Evolutionary conservation across 192 early-diverging fungal genomes (phyloP).

Genomic region (Gaertneriomyces semiglobifer): DNA sequence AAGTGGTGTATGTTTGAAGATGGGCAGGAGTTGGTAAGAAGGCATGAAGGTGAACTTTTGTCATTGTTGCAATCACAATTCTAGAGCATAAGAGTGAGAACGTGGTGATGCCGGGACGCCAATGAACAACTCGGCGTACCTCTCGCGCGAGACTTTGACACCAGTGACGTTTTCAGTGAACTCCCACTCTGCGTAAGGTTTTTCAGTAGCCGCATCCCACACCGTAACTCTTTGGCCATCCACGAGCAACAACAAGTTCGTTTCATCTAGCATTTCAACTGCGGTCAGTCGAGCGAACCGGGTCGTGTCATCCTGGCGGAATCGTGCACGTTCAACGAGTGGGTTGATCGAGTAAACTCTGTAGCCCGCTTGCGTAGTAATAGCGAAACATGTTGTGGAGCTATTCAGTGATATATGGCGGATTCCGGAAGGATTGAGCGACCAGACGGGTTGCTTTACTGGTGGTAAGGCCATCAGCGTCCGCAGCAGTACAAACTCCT

Average conservation of each 20-base stretch:
- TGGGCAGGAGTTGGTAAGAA: constrained; percentile 67
- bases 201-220: constrained; percentile 76
- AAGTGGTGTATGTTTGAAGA: constrained; percentile 79
- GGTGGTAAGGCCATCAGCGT: too few relatives aligned
- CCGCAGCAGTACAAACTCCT: too few relatives aligned
- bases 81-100: constrained; percentile 32
- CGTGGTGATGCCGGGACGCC: not conserved
- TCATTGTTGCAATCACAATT: constrained; percentile 70
- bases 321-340: constrained; percentile 31
- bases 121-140: constrained; percentile 37
- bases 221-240: constrained; percentile 84
- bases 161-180: constrained; percentile 77
- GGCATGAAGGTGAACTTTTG: constrained; percentile 78
- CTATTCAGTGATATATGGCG: constrained; percentile 80
- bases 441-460: too few relatives aligned
- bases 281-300: constrained; percentile 58
- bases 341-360: constrained; percentile 83
- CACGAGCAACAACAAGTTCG: constrained; percentile 83
- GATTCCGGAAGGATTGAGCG: constrained; percentile 21
- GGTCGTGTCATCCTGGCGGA: not conserved
- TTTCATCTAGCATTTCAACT: constrained; percentile 79
- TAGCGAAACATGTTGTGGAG: constrained; percentile 79
- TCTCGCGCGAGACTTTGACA: constrained; percentile 72
- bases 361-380: constrained; percentile 77
- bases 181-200: constrained; percentile 70